Conservation (phyloP, 2,329 filamentous ascomycete genomes). For the Fusarium equiseti region DNA sequence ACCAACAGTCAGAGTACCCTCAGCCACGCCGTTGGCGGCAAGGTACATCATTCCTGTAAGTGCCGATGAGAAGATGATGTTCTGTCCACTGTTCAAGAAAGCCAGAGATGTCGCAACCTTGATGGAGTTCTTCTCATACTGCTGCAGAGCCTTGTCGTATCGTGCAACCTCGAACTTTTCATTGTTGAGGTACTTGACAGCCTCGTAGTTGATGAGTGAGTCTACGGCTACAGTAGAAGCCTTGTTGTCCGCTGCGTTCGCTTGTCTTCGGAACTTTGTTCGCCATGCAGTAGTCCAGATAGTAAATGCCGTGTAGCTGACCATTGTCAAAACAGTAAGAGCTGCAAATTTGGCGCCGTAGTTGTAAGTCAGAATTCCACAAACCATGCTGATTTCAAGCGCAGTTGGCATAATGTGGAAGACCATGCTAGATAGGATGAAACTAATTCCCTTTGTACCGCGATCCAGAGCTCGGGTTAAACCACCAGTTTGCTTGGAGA, state of each 20-base stretch:
- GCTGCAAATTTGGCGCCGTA: slow-evolving; percentile 93
- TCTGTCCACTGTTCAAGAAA: slow-evolving; percentile 94
- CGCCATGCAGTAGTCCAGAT: slow-evolving; percentile 97
- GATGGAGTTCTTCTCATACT: slow-evolving; percentile 94
- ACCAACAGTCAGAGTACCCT: slow-evolving; percentile 85
- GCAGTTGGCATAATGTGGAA: slow-evolving; percentile 96
- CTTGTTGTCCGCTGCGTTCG: slow-evolving; percentile 95
- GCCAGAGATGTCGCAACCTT: slow-evolving; percentile 95
- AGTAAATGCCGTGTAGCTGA: slow-evolving; percentile 94
- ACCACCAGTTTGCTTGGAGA: slow-evolving; percentile 93
- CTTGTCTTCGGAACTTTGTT: slow-evolving; percentile 94
- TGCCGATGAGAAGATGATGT: slow-evolving; percentile 95
- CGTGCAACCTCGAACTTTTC: slow-evolving; percentile 92
- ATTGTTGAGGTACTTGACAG: slow-evolving; percentile 99
- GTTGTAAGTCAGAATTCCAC: slow-evolving; percentile 95
- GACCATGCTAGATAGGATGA: slow-evolving; percentile 96
- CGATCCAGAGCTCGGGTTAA: slow-evolving; percentile 94
- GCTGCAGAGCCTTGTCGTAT: slow-evolving; percentile 86
- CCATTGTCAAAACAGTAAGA: slow-evolving; percentile 91
- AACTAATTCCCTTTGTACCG: slow-evolving; percentile 98
- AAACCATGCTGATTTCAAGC: slow-evolving; percentile 94
- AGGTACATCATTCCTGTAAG: slow-evolving; percentile 99
- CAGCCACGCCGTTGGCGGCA: slow-evolving; percentile 88
- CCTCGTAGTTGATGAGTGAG: slow-evolving; percentile 98
- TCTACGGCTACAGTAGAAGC: slow-evolving; percentile 96